A percentile compares a stretch with the other conserved stretches of the same genome.
Evolutionary conservation across 345 rosid genomes (phyloP).

Genomic region (Euphorbia lathyris): DNA sequence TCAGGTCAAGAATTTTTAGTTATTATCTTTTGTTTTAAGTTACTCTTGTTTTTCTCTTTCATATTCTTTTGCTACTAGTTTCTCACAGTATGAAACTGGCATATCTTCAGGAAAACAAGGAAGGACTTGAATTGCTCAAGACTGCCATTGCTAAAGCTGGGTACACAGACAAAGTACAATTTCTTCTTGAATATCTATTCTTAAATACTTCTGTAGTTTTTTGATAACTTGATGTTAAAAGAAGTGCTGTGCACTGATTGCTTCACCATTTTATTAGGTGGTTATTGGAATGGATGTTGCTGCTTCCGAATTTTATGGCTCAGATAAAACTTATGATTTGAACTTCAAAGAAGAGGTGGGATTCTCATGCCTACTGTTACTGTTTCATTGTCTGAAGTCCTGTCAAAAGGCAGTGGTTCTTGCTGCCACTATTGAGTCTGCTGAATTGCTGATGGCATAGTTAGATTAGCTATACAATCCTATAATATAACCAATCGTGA

Average conservation of each 20-base stretch:
- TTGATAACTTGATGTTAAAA: background rate
- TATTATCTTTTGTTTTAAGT: background rate
- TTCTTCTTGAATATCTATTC: background rate
- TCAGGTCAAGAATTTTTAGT: constrained; percentile 33
- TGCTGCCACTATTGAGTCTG: background rate
- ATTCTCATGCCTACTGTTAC: background rate
- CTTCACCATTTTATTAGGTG: constrained; percentile 46
- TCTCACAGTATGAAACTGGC: background rate
- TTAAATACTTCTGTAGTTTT: background rate
- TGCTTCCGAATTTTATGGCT: constrained; percentile 85
- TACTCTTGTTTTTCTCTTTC: background rate
- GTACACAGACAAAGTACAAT: constrained; percentile 75
- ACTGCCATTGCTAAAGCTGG: constrained; percentile 94
- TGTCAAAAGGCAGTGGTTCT: background rate
- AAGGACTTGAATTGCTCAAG: constrained; percentile 93
- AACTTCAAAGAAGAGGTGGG: constrained; percentile 61
- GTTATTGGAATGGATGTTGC: constrained; percentile 99
- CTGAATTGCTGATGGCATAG: background rate
- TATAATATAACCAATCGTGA: background rate
- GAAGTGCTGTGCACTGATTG: background rate
- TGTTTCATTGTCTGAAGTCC: background rate
- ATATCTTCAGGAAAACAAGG: constrained; percentile 80
- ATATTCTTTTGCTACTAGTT: constrained; percentile 3
- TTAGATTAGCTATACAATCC: background rate
- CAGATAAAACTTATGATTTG: constrained; percentile 77